Evolutionary conservation across 345 rosid genomes (phyloP), one percentile per base, ranked within the genome.

Genomic region (Eucalyptus camaldulensis): DNA sequence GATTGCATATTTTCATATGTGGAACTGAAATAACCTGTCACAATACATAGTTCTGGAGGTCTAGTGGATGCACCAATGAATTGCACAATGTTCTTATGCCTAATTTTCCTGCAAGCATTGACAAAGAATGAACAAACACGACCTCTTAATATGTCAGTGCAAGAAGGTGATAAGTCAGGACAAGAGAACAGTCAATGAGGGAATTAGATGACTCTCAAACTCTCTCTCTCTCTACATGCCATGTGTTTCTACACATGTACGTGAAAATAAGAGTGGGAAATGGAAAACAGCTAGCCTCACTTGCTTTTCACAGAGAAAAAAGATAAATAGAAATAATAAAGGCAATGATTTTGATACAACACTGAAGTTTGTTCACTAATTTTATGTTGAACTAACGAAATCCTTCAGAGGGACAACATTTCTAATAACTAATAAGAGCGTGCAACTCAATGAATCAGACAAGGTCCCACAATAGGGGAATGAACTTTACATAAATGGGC

Each of bases 41-140:
- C 92, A 54, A 95, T 92, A 88, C 96, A 95, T 49, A 92, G 90
- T 90, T 29, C 91, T 90, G 96, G 95, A 89, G 95, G 94, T 89
- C 90, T 93, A 12, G 94, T 93, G 50, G 94, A 94, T 87, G 97
- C 95, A 89, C 97, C 97, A 29, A 95, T 90, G 91, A 94, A 95
- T 89, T 91, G 92, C 56, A 95, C 95, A 50, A 94, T 91, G 93
- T 95, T 95, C 89, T 88, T 94, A 92, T 95, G 97, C 87, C 90
- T 93, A 85, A 95, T 90, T 90, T 92, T 95, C 96, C 96, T 95
- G 93, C 47, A 86, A 86, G 56, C 13, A 72, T 29, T n/a, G 76
- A 45, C 45, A 67, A 49, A 51, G 43, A 27, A 31, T 81, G 17
- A 72, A 51, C 37, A 80, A 88, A 72, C 89, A 45, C 29, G 13